phyloP scores from a whole-genome alignment of 2,329 filamentous ascomycete species.

The Colletotrichum godetiae region DNA sequence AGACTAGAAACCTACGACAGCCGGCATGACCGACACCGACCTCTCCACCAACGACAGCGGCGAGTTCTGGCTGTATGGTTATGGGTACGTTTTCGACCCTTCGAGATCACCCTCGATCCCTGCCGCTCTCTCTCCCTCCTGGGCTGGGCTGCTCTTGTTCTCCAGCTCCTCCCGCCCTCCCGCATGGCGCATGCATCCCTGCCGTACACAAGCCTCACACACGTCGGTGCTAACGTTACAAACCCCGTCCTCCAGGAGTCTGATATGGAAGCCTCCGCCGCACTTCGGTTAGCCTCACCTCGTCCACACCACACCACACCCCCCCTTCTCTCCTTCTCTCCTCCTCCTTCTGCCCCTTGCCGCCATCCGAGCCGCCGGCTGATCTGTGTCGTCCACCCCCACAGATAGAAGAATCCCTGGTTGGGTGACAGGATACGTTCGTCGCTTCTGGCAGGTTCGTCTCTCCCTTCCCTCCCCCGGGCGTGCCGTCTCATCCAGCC shows the following conservation, averaged over 20 bases:
- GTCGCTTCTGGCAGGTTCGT: conserved; percentile 96
- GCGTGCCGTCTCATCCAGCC: conserved; percentile 28
- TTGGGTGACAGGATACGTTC: conserved; percentile 92
- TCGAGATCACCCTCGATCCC: conserved; percentile 5
- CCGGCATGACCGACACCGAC: conserved; percentile 50
- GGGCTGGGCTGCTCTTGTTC: not conserved
- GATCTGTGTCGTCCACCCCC: conserved; percentile 25
- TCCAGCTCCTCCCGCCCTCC: conserved; percentile 15
- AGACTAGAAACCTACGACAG: not conserved
- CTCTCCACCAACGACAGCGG: conserved; percentile 49
- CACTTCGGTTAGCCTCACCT: conserved; percentile 77
- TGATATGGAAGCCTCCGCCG: conserved; percentile 98
- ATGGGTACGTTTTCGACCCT: conserved; percentile 73
- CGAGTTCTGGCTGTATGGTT: conserved; percentile 97
- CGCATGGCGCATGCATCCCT: conserved; percentile 25
- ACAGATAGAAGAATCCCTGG: conserved; percentile 86
- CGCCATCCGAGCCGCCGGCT: conserved; percentile 29
- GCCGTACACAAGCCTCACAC: conserved; percentile 11
- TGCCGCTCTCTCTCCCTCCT: conserved; percentile 18
- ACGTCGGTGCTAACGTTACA: conserved; percentile 13
- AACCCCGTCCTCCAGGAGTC: conserved; percentile 64
- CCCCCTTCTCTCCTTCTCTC: conserved; percentile 14
- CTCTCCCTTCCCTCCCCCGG: conserved; percentile 21
- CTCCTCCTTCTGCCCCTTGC: conserved; percentile 10
- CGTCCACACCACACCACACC: not conserved